Conservation (phyloP, 305 asterid genomes). For the Fraxinus angustifolia region DNA sequence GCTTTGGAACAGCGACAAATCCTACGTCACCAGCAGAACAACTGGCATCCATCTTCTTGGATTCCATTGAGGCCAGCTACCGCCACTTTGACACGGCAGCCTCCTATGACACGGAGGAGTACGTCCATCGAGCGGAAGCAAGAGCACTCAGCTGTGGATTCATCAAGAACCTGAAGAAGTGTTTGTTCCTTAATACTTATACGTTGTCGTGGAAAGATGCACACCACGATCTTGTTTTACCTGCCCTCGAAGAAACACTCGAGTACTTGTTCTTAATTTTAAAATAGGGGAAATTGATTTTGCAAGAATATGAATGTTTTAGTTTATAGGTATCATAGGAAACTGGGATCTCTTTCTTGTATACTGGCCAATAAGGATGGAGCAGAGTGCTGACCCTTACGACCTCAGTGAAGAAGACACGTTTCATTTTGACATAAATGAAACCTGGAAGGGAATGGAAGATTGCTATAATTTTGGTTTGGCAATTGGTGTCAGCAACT, state of each 20-base stretch:
- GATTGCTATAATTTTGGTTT: conserved; percentile 24
- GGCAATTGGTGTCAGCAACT: conserved; percentile 32
- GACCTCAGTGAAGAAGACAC: not conserved
- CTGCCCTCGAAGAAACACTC: too few relatives aligned
- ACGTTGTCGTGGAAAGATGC: not conserved
- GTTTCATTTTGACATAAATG: conserved; percentile 25
- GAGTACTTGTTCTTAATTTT: too few relatives aligned
- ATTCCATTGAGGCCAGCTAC: not conserved
- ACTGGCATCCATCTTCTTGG: too few relatives aligned
- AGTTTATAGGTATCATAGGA: not conserved
- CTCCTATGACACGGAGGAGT: not conserved
- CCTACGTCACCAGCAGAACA: not conserved
- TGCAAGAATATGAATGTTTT: too few relatives aligned
- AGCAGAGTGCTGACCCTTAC: not conserved
- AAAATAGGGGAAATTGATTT: too few relatives aligned
- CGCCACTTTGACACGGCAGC: not conserved
- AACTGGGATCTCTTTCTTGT: conserved; percentile 5
- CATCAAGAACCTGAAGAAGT: not conserved
- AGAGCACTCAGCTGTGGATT: not conserved
- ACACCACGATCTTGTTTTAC: not conserved
- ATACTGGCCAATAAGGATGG: conserved; percentile 10
- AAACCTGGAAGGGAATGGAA: conserved; percentile 23
- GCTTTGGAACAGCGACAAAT: not conserved
- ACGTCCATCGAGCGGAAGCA: not conserved
- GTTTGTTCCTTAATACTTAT: not conserved